These are phyloP conservation scores for Lonicera japonica DNA, from an alignment of 129 eudicot genomes.

Conservation along the genomic window DNA sequence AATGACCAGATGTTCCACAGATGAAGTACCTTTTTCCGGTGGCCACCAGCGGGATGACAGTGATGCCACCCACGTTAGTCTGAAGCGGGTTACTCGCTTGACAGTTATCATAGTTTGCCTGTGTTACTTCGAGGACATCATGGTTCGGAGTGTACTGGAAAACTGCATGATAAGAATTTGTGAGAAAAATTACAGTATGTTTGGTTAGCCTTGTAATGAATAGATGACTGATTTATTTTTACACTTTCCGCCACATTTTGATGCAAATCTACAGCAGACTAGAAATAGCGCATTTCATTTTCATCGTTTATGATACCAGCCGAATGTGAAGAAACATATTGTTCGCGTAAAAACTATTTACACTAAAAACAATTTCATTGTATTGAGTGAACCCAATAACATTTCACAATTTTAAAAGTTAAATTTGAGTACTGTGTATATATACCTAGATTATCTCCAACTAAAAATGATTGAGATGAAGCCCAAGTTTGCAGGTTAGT, in stretches of 20 bases:
- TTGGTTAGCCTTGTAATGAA: no score
- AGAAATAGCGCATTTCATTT: no score
- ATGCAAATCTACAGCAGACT: no score
- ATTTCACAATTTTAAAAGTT: no score
- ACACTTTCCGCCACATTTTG: no score
- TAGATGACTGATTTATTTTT: no score
- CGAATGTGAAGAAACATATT: no score
- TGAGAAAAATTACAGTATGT: not conserved
- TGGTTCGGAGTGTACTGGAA: constrained; percentile 44
- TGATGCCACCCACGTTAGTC: constrained; percentile 21
- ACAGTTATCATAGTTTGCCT: constrained; percentile 54
- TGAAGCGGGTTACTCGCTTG: constrained; percentile 20
- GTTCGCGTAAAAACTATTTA: no score
- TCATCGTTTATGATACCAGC: no score
- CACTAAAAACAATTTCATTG: no score
- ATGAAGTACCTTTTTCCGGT: constrained; percentile 70
- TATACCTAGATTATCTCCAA: constrained; percentile 61
- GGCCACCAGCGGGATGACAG: constrained; percentile 37
- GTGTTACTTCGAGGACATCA: constrained; percentile 49
- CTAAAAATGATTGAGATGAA: constrained; percentile 38
- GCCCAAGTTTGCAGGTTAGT: constrained; percentile 50
- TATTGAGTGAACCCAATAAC: no score
- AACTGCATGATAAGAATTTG: constrained; percentile 33
- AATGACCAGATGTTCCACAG: constrained; percentile 64
- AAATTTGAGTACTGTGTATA: not conserved